Conservation (phyloP, 1,284 basidiomycete species). For the Vanrija sp. region DNA sequence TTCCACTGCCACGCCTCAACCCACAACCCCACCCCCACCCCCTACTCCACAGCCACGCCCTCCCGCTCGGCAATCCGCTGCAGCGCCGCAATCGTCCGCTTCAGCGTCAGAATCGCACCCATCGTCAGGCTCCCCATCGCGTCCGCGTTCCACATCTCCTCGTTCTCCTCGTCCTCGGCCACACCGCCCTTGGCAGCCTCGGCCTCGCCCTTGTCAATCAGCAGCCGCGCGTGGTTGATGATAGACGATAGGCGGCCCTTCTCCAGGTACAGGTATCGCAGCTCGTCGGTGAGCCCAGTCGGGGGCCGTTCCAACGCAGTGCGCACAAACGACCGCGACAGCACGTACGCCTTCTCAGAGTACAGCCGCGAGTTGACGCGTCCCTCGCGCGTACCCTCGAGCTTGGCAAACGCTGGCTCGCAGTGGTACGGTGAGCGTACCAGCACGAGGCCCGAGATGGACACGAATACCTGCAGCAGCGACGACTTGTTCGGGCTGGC, state of each 20-base stretch:
- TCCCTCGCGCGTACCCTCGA: slow-evolving; percentile 82
- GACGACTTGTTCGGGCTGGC: slow-evolving; percentile 61
- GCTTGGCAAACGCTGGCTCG: slow-evolving; percentile 82
- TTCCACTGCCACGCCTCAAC: too few relatives aligned
- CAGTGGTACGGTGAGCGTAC: slow-evolving; percentile 93
- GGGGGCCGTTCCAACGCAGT: slow-evolving; percentile 75
- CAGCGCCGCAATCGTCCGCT: slow-evolving; percentile 29
- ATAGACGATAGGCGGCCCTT: slow-evolving; percentile 65
- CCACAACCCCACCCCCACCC: too few relatives aligned
- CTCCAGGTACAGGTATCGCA: slow-evolving; percentile 68
- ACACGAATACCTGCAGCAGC: slow-evolving; percentile 84
- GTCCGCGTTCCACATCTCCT: slow-evolving; percentile 50
- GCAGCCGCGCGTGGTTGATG: slow-evolving; percentile 58
- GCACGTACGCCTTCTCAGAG: slow-evolving; percentile 80
- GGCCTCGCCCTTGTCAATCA: slow-evolving; percentile 58
- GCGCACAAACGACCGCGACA: slow-evolving; percentile 81
- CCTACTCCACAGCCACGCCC: neutral
- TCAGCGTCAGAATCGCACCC: slow-evolving; percentile 73
- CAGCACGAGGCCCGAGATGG: slow-evolving; percentile 87
- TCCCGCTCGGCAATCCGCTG: slow-evolving; percentile 19
- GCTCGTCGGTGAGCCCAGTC: slow-evolving; percentile 66
- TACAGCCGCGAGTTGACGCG: slow-evolving; percentile 60
- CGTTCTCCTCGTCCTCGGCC: slow-evolving; percentile 47
- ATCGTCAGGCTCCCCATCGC: slow-evolving; percentile 71
- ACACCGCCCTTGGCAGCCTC: slow-evolving; percentile 7